These are phyloP conservation scores for Phytophthora colocasiae DNA, from an alignment of 352 stramenopile genomes.

Conservation along the genomic window DNA sequence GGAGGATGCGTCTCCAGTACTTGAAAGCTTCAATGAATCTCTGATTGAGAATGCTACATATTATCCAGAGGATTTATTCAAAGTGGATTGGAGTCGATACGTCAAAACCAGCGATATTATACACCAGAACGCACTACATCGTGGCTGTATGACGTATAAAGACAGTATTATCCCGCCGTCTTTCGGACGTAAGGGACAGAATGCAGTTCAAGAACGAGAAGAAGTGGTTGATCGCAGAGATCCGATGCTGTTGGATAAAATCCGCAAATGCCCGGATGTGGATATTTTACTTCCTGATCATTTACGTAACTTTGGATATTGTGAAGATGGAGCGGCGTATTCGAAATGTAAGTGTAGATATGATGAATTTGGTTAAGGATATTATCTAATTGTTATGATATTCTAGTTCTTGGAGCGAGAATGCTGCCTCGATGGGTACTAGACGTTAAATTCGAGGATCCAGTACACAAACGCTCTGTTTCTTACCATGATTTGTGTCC, in stretches of 20 bases:
- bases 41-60: conserved; percentile 38
- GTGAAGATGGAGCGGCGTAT: conserved; percentile 71
- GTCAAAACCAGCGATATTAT: conserved; percentile 40
- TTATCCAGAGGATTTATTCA: conserved; percentile 43
- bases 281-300: conserved; percentile 65
- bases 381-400: background rate
- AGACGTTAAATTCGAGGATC: conserved; percentile 32
- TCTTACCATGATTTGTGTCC: conserved; percentile 67
- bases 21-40: conserved; percentile 12
- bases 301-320: conserved; percentile 70
- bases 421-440: conserved; percentile 59
- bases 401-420: conserved; percentile 45
- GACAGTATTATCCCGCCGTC: conserved; percentile 50
- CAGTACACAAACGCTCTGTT: conserved; percentile 17
- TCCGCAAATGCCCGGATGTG: conserved; percentile 61
- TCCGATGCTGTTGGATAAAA: conserved; percentile 46
- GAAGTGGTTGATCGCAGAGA: conserved; percentile 39
- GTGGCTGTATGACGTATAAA: conserved; percentile 49
- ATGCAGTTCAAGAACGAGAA: conserved; percentile 2
- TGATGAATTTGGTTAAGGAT: background rate
- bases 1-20: conserved; percentile 21
- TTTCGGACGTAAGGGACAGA: conserved; percentile 30
- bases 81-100: conserved; percentile 36
- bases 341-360: conserved; percentile 56
- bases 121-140: conserved; percentile 48